Evolutionary conservation across 2,329 filamentous ascomycete genomes (phyloP).

Genomic region (Ophiocordyceps camponoti-leonardi): DNA sequence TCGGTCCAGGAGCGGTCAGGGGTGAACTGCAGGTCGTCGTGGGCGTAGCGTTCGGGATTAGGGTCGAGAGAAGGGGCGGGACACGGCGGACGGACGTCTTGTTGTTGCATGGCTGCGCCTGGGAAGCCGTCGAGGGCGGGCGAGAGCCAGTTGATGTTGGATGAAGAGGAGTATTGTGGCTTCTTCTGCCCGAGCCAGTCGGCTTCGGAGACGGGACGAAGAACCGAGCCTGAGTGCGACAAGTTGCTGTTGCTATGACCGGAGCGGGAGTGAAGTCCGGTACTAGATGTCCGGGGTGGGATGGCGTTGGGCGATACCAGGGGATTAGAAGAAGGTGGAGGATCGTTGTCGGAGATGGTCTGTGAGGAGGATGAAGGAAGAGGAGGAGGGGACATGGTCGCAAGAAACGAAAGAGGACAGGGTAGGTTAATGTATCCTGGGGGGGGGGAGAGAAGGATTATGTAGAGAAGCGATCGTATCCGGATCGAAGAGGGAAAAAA

Average conservation of each 20-base stretch:
- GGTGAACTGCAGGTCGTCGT: conserved; percentile 36
- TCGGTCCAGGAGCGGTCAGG: conserved; percentile 42
- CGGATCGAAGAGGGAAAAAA: not conserved
- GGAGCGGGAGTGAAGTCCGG: conserved; percentile 8
- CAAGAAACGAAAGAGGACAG: not conserved
- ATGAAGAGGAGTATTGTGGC: not conserved
- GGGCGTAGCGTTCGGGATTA: conserved; percentile 34
- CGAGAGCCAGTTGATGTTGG: conserved; percentile 1
- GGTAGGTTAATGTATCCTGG: not conserved
- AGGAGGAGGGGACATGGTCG: not conserved
- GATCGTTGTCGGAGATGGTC: not conserved
- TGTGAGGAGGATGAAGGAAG: not conserved
- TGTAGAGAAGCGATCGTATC: not conserved
- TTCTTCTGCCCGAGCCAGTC: conserved; percentile 35
- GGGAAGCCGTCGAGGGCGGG: not conserved
- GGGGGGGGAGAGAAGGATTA: too few species aligned
- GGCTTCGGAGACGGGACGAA: conserved; percentile 38
- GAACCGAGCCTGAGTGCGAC: conserved; percentile 11
- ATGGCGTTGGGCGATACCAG: conserved; percentile 40
- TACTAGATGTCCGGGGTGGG: conserved; percentile 53
- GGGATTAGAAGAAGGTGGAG: conserved; percentile 9
- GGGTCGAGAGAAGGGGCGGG: conserved; percentile 16
- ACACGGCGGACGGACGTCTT: conserved; percentile 10
- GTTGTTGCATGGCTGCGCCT: conserved; percentile 13
- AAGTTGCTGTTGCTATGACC: conserved; percentile 3